These are phyloP conservation scores for rapeseed (Brassica napus) DNA, from an alignment of 345 rosid species.

Conservation along the genomic window Da-Ae NC_063447.1:31272501-31273000, in stretches of 20 bases:
- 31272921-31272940: constrained; percentile 64
- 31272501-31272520: constrained; percentile 70
- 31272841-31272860: constrained; percentile 8
- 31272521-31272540: constrained; percentile 74
- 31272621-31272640: constrained; percentile 3
- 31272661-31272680: neutral
- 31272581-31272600: constrained; percentile 89
- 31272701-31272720: neutral
- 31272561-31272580: constrained; percentile 48
- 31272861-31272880: neutral
- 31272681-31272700: neutral
- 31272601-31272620: constrained; percentile 89
- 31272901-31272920: constrained; percentile 74
- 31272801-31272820: neutral
- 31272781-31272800: neutral
- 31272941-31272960: constrained; percentile 76
- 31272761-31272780: neutral
- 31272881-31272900: constrained; percentile 55
- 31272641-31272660: constrained; percentile 16
- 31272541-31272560: constrained; percentile 45
- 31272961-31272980: constrained; percentile 94
- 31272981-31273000: constrained; percentile 19
- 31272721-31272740: neutral
- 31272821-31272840: constrained; percentile 9
- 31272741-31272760: neutral